Percentiles rank a stretch among this genome's conserved stretches.
Conservation (phyloP, 257 asterid species). For the Cynanchum wilfordii region DNA sequence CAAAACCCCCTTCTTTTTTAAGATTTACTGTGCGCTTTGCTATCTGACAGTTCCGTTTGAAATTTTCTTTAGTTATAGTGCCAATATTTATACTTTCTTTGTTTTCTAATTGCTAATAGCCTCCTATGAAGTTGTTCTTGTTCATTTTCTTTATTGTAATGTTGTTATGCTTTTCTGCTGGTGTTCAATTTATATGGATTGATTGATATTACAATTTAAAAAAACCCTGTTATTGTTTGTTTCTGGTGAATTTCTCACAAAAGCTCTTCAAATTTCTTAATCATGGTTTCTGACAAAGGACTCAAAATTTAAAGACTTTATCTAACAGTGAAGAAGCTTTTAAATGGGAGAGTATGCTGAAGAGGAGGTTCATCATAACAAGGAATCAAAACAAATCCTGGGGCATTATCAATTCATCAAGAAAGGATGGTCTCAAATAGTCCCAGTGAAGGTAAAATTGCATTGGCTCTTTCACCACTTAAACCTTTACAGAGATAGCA, state of each 20-base stretch:
- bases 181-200: background rate
- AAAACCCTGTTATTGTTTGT: background rate
- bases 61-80: background rate
- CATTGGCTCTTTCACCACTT: background rate
- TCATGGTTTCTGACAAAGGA: background rate
- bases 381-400: background rate
- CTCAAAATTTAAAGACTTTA: background rate
- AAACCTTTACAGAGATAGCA: background rate
- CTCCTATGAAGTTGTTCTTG: background rate
- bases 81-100: background rate
- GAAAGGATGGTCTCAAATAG: conserved; percentile 4
- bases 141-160: background rate
- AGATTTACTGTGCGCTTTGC: background rate
- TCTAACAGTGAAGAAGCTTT: background rate
- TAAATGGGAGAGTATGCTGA: conserved; percentile 14
- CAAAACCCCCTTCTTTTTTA: too few relatives aligned
- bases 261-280: background rate
- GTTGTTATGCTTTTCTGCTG: background rate
- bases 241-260: background rate
- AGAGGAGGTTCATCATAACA: background rate
- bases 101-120: background rate
- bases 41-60: background rate
- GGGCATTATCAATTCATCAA: conserved; percentile 8
- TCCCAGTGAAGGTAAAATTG: conserved; percentile 5
- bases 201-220: background rate